Evolutionary conservation across 768 basidiomycete species (phyloP).

Genomic region (Pholiota conissans): DNA sequence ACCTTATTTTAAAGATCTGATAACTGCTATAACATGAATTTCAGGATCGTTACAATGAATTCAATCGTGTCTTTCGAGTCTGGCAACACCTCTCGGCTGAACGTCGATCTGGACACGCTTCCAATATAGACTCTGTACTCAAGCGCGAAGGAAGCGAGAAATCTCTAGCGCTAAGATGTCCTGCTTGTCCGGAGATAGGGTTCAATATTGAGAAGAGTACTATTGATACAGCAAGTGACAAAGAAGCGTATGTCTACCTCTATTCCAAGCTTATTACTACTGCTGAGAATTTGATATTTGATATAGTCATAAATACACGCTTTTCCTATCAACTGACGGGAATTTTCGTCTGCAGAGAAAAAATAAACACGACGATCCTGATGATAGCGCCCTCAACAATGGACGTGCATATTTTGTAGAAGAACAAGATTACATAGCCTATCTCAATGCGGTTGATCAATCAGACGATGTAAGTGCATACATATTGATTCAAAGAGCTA

Average conservation of each 20-base stretch:
- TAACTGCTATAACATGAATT: not conserved
- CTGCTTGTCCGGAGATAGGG: slow-evolving; percentile 26
- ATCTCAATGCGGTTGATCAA: slow-evolving; percentile 13
- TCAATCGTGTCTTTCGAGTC: slow-evolving; percentile 20
- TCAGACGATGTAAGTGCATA: not conserved
- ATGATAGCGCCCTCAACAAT: slow-evolving; percentile 26
- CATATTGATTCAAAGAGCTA: too few species aligned
- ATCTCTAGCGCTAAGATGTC: slow-evolving; percentile 20
- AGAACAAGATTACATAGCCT: slow-evolving; percentile 12
- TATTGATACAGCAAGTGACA: slow-evolving; percentile 12
- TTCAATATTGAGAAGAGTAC: slow-evolving; percentile 25
- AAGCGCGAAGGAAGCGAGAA: slow-evolving; percentile 5
- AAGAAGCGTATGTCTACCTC: slow-evolving; percentile 14
- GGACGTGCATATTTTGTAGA: slow-evolving; percentile 26
- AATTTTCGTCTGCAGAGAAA: slow-evolving; percentile 26
- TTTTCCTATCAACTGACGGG: slow-evolving; percentile 27
- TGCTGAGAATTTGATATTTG: not conserved
- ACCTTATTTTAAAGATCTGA: not conserved
- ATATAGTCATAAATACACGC: slow-evolving; percentile 24
- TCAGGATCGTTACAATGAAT: slow-evolving; percentile 23
- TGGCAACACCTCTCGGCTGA: slow-evolving; percentile 19
- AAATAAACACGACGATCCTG: slow-evolving; percentile 26
- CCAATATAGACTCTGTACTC: slow-evolving; percentile 17
- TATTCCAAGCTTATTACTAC: not conserved
- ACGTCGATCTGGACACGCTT: slow-evolving; percentile 22